Evolutionary conservation across 805 yeast species (phyloP), one percentile per base, ranked within the genome.

Genomic region (Yamadazyma sp.): DNA sequence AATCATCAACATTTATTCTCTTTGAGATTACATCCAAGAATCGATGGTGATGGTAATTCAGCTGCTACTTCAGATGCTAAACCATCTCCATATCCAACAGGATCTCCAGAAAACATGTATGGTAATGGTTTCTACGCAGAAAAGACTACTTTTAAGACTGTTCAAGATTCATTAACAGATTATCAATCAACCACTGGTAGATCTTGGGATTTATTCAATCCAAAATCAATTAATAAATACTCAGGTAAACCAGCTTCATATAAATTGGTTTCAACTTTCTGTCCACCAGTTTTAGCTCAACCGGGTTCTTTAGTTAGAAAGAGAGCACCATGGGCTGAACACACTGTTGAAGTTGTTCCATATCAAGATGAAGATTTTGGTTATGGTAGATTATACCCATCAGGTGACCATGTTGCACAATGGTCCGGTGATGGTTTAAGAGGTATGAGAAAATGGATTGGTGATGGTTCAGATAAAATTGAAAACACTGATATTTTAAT

Each of bases 1-100:
- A 83, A 84, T 61, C 94, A 84, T 64, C 94, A 85, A 71, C 93
- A 84, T 65, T 62, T 84, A 65, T 84, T 84, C 60, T 75, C 86
- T 13, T 69, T 84, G 47, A 75, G 94, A 69, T 56, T 84, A 46
- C 85, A 85, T 55, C 91, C 94, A 47, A 75, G 87, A 70, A 65
- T 84, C 43, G 93, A 84, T 48, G 93, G 93, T 52, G 84, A 79
- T 44, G 77, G 77, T 48, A 85, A 84, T 68, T 80, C 89, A 34
- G 82, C 80, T 36, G 82, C 82, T 25, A 70, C 70, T 40, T 67
- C 76, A 26, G 91, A 84, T 54, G 88, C 84, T 35, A 58, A 62
- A 30, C 61, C 80, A 3, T 73, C 82, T 29, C 78, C 80, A 26
- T 59, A 55, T 43, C 79, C 80, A 37, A 65, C 76, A 31, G 89